These are phyloP conservation scores for Tilletia walkeri DNA, from an alignment of 1,284 basidiomycete species.

Conservation along the genomic window DNA sequence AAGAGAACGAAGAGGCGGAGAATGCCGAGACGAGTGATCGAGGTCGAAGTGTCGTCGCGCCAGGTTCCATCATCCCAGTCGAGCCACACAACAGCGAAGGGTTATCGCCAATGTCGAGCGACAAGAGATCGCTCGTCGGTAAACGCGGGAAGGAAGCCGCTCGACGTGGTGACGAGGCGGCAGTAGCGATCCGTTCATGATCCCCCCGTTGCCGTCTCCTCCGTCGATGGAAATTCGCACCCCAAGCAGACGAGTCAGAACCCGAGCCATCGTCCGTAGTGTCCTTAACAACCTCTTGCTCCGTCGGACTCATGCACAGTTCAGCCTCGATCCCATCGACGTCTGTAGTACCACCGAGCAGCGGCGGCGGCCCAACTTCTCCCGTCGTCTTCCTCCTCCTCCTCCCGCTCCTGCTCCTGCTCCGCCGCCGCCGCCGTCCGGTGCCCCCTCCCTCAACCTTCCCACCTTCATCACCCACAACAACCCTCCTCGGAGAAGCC, in stretches of 20 bases:
- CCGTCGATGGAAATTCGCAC: neutral
- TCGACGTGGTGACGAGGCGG: neutral
- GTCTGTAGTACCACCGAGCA: no score
- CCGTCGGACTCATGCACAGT: no score
- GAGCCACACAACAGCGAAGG: no score
- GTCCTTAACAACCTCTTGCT: no score
- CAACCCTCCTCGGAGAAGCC: no score
- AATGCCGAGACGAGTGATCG: no score
- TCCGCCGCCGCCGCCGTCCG: neutral
- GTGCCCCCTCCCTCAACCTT: neutral
- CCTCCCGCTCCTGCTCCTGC: no score
- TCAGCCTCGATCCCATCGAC: no score
- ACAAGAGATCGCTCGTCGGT: conserved; percentile 1
- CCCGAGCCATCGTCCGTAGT: neutral
- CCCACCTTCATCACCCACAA: no score
- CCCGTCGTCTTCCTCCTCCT: no score
- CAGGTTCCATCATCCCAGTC: neutral
- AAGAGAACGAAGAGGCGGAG: neutral
- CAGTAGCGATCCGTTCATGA: neutral
- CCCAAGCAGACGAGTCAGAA: neutral
- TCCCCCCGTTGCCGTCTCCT: neutral
- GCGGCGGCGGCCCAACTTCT: no score
- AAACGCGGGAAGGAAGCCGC: conserved; percentile 8
- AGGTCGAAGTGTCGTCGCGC: neutral
- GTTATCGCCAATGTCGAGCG: neutral